Evolutionary conservation across 345 rosid genomes (phyloP), one percentile per base, ranked within the genome.

Genomic region (Pistacia atlantica): DNA sequence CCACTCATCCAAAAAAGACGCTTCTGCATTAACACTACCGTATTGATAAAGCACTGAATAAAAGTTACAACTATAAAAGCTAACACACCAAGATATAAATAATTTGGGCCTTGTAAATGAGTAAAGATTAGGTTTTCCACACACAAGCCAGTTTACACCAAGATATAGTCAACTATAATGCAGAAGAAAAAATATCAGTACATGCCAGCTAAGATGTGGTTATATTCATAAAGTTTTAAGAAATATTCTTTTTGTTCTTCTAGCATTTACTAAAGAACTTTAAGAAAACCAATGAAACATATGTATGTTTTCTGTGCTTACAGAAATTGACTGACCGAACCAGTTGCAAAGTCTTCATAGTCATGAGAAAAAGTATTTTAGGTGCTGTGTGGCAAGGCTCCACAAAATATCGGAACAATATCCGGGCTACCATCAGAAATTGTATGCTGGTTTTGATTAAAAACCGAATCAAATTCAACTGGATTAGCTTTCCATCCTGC

Each of bases 401-500:
- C 83, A 70, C 98, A n/a, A 82, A 95, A 95, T 56, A 95, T 93
- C 74, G 98, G 97, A 80, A 95, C 87, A 73, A 95, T 95, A 83
- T 95, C 98, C 0, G 98, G 98, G 81, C 98, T 93, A 54, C 98
- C 98, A 78, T 49, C 93, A 76, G 98, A 81, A 86, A 93, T 82
- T 6, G 98, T 91, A 75, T 95, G 97, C 64, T 79, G 80, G 69
- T 97, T 95, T 81, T 80, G 93, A 78, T 93, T 95, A 83, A 95
- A 95, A 51, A 93, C 93, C 3, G 98, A 95, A 83, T 95, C 98
- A 79, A 95, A 95, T 77, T 95, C 97, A 51, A 95, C 98, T 42
- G 98, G 97, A 86, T 95, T 95, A 72, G 98, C 95, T 77, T 95
- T 95, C 98, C 98, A 93, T 59, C 97, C 98, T 95, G 88, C 58